A percentile compares a stretch with the other conserved stretches of the same genome.
Evolutionary conservation across 805 yeast species (phyloP).

Genomic region (Tetrapisispora phaffii): DNA sequence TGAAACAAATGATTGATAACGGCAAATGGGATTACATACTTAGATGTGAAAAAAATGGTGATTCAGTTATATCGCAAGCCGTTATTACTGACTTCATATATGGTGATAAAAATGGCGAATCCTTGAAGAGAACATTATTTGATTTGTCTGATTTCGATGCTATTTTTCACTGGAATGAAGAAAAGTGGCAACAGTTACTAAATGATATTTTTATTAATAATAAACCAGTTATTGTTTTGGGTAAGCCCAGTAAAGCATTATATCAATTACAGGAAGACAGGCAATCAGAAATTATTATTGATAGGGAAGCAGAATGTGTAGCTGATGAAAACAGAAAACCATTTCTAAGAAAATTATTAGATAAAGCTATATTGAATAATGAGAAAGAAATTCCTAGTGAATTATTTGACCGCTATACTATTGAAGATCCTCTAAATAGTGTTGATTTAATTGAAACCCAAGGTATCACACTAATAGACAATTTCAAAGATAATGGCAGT

Average conservation of each 20-base stretch:
- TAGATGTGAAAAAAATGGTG: constrained; percentile 54
- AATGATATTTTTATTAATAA: constrained; percentile 47
- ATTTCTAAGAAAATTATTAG: constrained; percentile 40
- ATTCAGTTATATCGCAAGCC: constrained; percentile 44
- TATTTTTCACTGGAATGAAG: constrained; percentile 49
- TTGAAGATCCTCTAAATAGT: constrained; percentile 63
- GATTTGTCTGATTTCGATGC: constrained; percentile 45
- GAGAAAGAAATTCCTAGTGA: constrained; percentile 68
- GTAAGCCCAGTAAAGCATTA: constrained; percentile 52
- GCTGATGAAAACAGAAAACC: constrained; percentile 54
- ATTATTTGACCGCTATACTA: constrained; percentile 49
- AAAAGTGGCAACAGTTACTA: constrained; percentile 57
- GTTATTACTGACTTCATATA: constrained; percentile 76
- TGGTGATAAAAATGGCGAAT: constrained; percentile 54
- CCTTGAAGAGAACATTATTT: constrained; percentile 45
- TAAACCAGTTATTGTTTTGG: constrained; percentile 55
- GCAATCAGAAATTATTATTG: constrained; percentile 38
- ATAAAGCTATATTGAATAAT: constrained; percentile 56
- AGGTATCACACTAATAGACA: constrained; percentile 51
- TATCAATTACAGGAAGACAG: constrained; percentile 45
- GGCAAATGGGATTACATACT: constrained; percentile 51
- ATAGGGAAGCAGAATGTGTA: constrained; percentile 34
- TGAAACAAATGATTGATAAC: constrained; percentile 60
- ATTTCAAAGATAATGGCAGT: constrained; percentile 30
- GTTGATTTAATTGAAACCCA: constrained; percentile 59